Conservation (phyloP, 164 flowering plant genomes). For the Buxus sempervirens region DNA sequence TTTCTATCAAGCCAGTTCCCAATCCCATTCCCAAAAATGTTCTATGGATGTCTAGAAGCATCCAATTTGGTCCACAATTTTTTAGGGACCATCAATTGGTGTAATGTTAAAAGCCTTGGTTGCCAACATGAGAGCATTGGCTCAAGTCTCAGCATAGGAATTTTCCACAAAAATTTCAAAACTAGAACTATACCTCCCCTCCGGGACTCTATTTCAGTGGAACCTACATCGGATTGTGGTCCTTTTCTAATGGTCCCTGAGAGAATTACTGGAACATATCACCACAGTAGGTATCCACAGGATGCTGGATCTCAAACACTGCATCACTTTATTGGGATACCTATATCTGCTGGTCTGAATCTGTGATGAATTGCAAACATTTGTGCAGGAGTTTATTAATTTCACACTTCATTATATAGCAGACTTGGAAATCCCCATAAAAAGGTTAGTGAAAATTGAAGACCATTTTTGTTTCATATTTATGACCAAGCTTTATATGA, state of each 20-base stretch:
- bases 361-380: slow-evolving; percentile 7
- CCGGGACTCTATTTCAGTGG: too few relatives aligned
- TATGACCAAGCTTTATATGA: neutral
- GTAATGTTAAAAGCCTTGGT: too few relatives aligned
- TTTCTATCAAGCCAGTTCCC: too few relatives aligned
- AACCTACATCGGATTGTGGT: too few relatives aligned
- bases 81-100: too few relatives aligned
- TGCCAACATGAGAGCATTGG: too few relatives aligned
- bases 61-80: neutral
- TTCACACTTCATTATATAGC: slow-evolving; percentile 95
- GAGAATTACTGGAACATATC: neutral
- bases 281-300: neutral
- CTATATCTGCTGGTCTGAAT: neutral
- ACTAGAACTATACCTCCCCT: too few relatives aligned
- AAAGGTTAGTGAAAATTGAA: slow-evolving; percentile 53
- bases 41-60: neutral
- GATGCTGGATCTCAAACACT: neutral
- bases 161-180: too few relatives aligned
- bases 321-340: neutral
- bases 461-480: neutral
- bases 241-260: neutral
- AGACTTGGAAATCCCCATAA: slow-evolving; percentile 97
- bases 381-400: slow-evolving; percentile 82
- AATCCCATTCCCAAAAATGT: neutral
- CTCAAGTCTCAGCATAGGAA: too few relatives aligned